Base-by-base conservation (phyloP, 495 filamentous ascomycete species). In the Collariella sp. region DNA sequence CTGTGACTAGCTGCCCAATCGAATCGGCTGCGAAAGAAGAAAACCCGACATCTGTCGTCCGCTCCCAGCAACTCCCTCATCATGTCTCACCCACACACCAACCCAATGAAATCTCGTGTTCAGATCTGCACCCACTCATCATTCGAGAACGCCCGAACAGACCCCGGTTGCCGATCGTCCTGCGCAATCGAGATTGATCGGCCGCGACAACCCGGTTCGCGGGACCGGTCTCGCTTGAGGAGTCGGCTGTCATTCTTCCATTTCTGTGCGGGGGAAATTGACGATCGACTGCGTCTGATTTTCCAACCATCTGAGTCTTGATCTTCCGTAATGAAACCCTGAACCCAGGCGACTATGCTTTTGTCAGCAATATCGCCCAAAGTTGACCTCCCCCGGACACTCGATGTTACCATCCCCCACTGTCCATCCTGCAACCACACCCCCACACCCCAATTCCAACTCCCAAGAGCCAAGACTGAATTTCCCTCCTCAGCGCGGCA, bases 151-250 rank as follows among this genome's bases (percentile, higher is more conserved):
- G n/a, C n/a, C n/a, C n/a, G 46, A 44, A 9, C 5, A 7, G 15
- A 39, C 22, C 0, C n/a, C 20, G 46, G 46, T 39, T 33, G 43
- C 59, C 51, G 56, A 64, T 66, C 63, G n/a, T 31, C 52, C 56
- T 52, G 56, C 57, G 46, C 48, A 53, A 66, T 64, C 64, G 52
- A 62, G 62, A 67, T 67, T 60, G 57, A 66, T 64, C 59, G 54
- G 52, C 42, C 29, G 40, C 47, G 10, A 24, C 1, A 61, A 63
- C 64, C 61, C 22, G 59, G 59, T 65, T 47, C 45, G 22, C 41
- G 59, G 62, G 53, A 53, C 50, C 36, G 38, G 56, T 59, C 50
- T 39, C 29, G 56, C 64, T 35, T n/a, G n/a, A n/a, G n/a, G n/a
- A n/a, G n/a, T n/a, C n/a, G n/a, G n/a, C n/a, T n/a, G 44, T 35